A percentile compares a stretch with the other conserved stretches of the same genome.
Conservation (phyloP, 768 basidiomycete genomes). For the Lactifluus rugatus region DNA sequence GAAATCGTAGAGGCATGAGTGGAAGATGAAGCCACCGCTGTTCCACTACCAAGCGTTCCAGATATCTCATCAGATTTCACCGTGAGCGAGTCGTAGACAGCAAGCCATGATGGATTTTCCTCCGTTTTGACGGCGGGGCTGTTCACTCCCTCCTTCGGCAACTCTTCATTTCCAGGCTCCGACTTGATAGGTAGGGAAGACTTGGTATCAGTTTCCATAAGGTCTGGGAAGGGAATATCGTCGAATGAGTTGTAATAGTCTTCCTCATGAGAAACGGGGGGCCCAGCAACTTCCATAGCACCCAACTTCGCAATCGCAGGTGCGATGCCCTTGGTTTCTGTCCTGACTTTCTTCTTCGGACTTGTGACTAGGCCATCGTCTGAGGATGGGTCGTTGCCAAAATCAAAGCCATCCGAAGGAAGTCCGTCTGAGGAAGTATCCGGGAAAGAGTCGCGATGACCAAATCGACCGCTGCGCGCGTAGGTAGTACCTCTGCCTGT, state of each 20-base stretch:
- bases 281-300: constrained; percentile 46
- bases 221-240: constrained; percentile 49
- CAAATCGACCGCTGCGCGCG: neutral
- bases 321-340: constrained; percentile 33
- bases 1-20: constrained; percentile 35
- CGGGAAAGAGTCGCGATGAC: constrained; percentile 18
- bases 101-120: constrained; percentile 58
- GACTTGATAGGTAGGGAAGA: constrained; percentile 30
- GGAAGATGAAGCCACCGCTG: constrained; percentile 23
- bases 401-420: constrained; percentile 23
- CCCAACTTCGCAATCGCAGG: constrained; percentile 53
- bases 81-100: constrained; percentile 61
- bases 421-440: constrained; percentile 27
- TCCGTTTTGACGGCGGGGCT: constrained; percentile 30
- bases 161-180: constrained; percentile 22
- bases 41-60: constrained; percentile 34
- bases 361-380: constrained; percentile 58
- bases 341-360: constrained; percentile 59
- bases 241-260: constrained; percentile 36
- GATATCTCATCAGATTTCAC: constrained; percentile 53
- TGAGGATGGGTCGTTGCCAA: constrained; percentile 27
- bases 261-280: constrained; percentile 19
- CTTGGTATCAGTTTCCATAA: constrained; percentile 51
- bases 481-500: constrained; percentile 4
- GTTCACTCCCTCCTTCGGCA: constrained; percentile 22